phyloP scores from a whole-genome alignment of 2,329 filamentous ascomycete genomes.

The Aspergillus sp. region DNA sequence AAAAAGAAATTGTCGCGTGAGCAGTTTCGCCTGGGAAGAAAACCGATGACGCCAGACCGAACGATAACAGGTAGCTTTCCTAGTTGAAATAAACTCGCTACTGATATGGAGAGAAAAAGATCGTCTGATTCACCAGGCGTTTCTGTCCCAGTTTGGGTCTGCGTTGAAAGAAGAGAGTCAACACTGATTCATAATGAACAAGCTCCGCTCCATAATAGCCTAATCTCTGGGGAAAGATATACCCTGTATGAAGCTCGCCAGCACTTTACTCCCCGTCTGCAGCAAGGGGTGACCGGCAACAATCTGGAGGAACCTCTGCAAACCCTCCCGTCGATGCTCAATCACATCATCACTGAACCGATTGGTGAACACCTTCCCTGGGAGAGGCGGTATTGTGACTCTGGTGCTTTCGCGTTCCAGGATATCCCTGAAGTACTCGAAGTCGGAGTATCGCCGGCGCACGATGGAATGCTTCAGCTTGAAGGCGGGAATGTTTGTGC shows the following conservation, averaged over 20 bases:
- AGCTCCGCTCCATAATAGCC: too few relatives aligned
- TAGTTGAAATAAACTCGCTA: background rate
- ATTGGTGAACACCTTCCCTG: slow-evolving; percentile 96
- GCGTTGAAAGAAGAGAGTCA: slow-evolving; percentile 5
- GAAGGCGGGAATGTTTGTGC: slow-evolving; percentile 98
- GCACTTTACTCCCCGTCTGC: slow-evolving; percentile 94
- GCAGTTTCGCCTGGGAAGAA: background rate
- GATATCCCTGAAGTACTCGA: slow-evolving; percentile 97
- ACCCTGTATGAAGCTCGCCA: slow-evolving; percentile 97
- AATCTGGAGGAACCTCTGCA: slow-evolving; percentile 95
- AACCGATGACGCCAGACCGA: background rate
- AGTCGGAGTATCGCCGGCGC: slow-evolving; percentile 90
- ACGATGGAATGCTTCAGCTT: slow-evolving; percentile 85
- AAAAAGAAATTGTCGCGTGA: background rate
- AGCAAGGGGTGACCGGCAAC: slow-evolving; percentile 92
- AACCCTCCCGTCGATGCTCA: slow-evolving; percentile 79
- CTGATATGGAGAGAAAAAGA: background rate
- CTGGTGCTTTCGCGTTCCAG: slow-evolving; percentile 89
- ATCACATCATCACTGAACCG: slow-evolving; percentile 98
- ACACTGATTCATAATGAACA: background rate
- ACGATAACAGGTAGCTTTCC: background rate
- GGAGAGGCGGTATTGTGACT: slow-evolving; percentile 90
- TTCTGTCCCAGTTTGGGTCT: slow-evolving; percentile 69
- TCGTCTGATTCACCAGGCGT: slow-evolving; percentile 57
- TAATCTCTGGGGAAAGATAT: slow-evolving; percentile 19